These are phyloP conservation scores for Pontederia paniculata DNA, from an alignment of 176 grass and related monocot species.

Conservation along the genomic window DNA sequence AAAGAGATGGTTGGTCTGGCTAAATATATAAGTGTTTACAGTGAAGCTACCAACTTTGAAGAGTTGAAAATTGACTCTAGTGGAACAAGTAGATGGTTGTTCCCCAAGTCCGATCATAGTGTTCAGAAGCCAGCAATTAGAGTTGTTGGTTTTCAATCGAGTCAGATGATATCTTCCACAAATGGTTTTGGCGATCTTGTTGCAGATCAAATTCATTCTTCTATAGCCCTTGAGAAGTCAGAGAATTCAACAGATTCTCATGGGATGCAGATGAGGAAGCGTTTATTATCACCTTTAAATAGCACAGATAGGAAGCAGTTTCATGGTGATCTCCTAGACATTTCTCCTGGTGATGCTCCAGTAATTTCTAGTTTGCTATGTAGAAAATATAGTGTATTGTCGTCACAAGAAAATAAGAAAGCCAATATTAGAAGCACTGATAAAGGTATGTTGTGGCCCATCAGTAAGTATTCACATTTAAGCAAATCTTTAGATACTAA, in stretches of 20 bases:
- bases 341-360: conserved; percentile 31
- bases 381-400: conserved; percentile 27
- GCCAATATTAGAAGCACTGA: conserved; percentile 39
- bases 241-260: conserved; percentile 25
- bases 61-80: conserved; percentile 31
- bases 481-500: conserved; percentile 3
- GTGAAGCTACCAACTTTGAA: conserved; percentile 26
- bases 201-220: conserved; percentile 32
- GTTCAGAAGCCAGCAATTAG: conserved; percentile 42
- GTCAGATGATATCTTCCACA: not conserved
- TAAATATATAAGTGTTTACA: conserved; percentile 14
- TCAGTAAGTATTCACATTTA: conserved; percentile 17
- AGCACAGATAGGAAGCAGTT: conserved; percentile 41
- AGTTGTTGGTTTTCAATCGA: conserved; percentile 75
- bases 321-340: conserved; percentile 48
- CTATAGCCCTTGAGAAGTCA: conserved; percentile 28
- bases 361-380: conserved; percentile 9
- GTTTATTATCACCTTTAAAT: conserved; percentile 64
- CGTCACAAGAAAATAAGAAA: conserved; percentile 58
- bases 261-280: conserved; percentile 49
- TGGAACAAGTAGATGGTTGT: conserved; percentile 31
- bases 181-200: conserved; percentile 24
- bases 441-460: conserved; percentile 21
- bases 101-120: conserved; percentile 22
- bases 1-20: conserved; percentile 26